phyloP scores from a whole-genome alignment of 352 stramenopile genomes.

The Phytophthora sp. region DNA sequence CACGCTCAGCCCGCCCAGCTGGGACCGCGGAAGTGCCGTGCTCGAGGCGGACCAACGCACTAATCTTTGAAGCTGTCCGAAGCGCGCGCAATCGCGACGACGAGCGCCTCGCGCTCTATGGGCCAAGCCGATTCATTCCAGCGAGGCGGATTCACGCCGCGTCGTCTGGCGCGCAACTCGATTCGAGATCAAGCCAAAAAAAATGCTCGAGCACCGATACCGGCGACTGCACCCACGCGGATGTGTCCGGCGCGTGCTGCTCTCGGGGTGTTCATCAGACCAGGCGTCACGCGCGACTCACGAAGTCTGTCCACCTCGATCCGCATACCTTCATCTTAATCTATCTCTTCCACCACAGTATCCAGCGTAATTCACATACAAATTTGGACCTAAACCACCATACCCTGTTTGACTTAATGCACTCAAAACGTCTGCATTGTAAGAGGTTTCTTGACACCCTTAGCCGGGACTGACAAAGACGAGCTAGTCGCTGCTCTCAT shows the following conservation, averaged over 20 bases:
- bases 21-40: constrained; percentile 14
- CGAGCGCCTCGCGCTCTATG: constrained; percentile 10
- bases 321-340: too few species aligned
- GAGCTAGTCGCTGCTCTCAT: constrained; percentile 18
- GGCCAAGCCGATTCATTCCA: not conserved
- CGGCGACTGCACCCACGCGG: not conserved
- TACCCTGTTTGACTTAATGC: too few species aligned
- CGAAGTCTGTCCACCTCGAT: too few species aligned
- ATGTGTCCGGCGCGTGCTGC: not conserved
- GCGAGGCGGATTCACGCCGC: not conserved
- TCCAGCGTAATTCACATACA: too few species aligned
- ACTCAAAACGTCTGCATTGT: too few species aligned
- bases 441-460: too few species aligned
- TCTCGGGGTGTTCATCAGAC: too few species aligned
- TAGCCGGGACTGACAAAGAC: constrained; percentile 22
- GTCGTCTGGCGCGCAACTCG: constrained; percentile 9
- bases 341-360: too few species aligned
- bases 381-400: too few species aligned
- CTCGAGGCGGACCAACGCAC: constrained; percentile 16
- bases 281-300: too few species aligned
- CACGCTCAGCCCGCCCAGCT: constrained; percentile 10
- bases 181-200: constrained; percentile 16
- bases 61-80: constrained; percentile 17
- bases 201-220: constrained; percentile 4
- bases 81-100: not conserved